Percentiles rank a stretch among this genome's conserved stretches.
Evolutionary conservation across 2,329 filamentous ascomycete genomes (phyloP).

Genomic region (Fusarium penzigii): DNA sequence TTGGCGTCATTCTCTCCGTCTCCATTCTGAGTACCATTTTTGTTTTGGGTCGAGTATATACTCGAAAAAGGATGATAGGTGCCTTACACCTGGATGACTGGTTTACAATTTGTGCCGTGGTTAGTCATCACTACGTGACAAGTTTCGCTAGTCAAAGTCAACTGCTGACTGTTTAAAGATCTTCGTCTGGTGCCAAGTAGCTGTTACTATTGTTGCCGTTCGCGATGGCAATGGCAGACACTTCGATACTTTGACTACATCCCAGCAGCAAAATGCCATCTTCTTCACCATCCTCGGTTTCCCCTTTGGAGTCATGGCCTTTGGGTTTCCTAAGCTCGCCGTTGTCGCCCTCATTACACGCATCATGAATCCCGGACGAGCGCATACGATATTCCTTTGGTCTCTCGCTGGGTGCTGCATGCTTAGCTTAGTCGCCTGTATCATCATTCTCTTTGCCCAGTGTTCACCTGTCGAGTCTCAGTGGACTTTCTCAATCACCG

Average conservation of each 20-base stretch:
- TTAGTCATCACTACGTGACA: neutral
- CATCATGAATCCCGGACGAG: conserved; percentile 38
- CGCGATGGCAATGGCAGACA: conserved; percentile 42
- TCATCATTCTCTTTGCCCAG: conserved; percentile 44
- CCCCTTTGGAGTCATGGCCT: conserved; percentile 39
- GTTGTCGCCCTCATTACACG: conserved; percentile 40
- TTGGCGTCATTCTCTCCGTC: conserved; percentile 9
- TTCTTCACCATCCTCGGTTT: conserved; percentile 41
- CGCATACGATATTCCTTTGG: conserved; percentile 40
- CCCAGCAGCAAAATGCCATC: conserved; percentile 33
- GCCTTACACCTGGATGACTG: conserved; percentile 16
- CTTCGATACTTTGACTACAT: conserved; percentile 29
- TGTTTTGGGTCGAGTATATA: conserved; percentile 12
- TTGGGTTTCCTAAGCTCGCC: conserved; percentile 43
- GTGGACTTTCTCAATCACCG: conserved; percentile 40
- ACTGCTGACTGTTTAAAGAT: conserved; percentile 19
- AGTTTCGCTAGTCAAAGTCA: neutral
- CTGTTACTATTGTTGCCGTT: conserved; percentile 37
- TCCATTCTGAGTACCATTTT: conserved; percentile 14
- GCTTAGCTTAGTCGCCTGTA: conserved; percentile 34
- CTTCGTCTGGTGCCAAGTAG: conserved; percentile 36
- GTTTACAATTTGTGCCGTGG: conserved; percentile 11
- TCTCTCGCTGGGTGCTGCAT: conserved; percentile 32
- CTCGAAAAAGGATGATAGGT: conserved; percentile 15
- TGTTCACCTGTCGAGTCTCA: conserved; percentile 41